Evolutionary conservation across 208 protist species (phyloP), one percentile per base, ranked within the genome.

Genomic region (Trypanosoma lewisi): DNA sequence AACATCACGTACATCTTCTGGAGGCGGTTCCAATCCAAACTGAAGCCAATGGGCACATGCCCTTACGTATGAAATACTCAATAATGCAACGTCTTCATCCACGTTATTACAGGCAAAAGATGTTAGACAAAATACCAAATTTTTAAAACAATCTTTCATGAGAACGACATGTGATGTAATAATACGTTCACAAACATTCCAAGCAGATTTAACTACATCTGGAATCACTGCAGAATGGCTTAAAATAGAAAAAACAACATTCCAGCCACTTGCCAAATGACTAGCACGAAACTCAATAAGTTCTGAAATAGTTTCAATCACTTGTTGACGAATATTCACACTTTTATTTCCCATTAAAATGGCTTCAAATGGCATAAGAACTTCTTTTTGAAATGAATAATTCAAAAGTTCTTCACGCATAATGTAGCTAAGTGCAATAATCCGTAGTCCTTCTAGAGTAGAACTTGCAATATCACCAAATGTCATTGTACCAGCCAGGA

Each of bases 351-450:
- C 57, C 81, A 87, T 89, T 23, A 95, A 70, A 65, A 95, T 91
- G 1, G 66, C 60, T 62, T 87, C 77, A 50, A 95, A 88, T 4
- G 89, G 85, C 41, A 73, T 74, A 55, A 95, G 75, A 52, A 91
- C 82, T 58, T 91, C 81, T 63, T 92, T 91, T 65, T 95, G 89
- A 63, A 92, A 92, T 4, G 83, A 89, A 62, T 91, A 91, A 69
- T 90, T 88, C 30, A 85, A 70, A 58, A 91, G 63, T 60, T 92
- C 85, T 58, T 92, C 85, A 23, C 82, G 77, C 65, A 83, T 83
- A 23, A 93, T 67, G 45, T 91, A 95, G 21, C 65, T 86, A 31
- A 91, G 73, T 9, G 83, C 83, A 59, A 93, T 73, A 37, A 86
- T 76, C 39, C 81, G 75, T 44, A 93, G 67, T 4, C 83, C 83